Percentiles rank a stretch among this genome's conserved stretches.
These are phyloP conservation scores for Colletotrichum trifolii DNA, from an alignment of 2,329 filamentous ascomycete species.

Conservation along the genomic window DNA sequence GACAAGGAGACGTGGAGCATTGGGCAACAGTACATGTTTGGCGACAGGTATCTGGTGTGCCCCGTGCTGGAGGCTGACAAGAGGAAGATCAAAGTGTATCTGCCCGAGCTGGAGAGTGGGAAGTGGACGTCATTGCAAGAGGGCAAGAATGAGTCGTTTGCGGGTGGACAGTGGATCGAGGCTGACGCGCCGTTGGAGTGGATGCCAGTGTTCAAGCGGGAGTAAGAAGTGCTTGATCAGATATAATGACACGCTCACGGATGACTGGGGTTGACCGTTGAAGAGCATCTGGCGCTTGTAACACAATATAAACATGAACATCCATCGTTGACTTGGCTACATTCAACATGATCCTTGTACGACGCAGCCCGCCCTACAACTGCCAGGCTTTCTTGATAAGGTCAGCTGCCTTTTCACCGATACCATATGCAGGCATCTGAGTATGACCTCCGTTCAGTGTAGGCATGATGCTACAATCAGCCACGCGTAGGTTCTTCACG, in stretches of 20 bases:
- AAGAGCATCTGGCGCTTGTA: too few relatives aligned
- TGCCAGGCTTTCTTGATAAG: conserved; percentile 54
- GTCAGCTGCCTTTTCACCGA: conserved; percentile 63
- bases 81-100: conserved; percentile 59
- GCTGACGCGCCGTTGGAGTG: conserved; percentile 35
- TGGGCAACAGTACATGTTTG: conserved; percentile 73
- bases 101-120: conserved; percentile 50
- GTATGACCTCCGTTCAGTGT: conserved; percentile 62
- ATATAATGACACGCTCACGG: background rate
- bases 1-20: conserved; percentile 66
- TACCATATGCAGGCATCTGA: conserved; percentile 68
- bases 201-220: conserved; percentile 36
- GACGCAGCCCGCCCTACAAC: background rate
- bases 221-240: background rate
- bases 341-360: too few relatives aligned
- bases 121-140: conserved; percentile 32
- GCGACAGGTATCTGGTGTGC: conserved; percentile 66
- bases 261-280: too few relatives aligned
- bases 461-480: conserved; percentile 64
- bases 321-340: too few relatives aligned
- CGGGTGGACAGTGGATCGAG: conserved; percentile 33
- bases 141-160: conserved; percentile 13
- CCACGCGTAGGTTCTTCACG: conserved; percentile 63
- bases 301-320: too few relatives aligned
- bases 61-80: conserved; percentile 65